phyloP scores from a whole-genome alignment of 495 filamentous ascomycete genomes.

The Collariella sp. region DNA sequence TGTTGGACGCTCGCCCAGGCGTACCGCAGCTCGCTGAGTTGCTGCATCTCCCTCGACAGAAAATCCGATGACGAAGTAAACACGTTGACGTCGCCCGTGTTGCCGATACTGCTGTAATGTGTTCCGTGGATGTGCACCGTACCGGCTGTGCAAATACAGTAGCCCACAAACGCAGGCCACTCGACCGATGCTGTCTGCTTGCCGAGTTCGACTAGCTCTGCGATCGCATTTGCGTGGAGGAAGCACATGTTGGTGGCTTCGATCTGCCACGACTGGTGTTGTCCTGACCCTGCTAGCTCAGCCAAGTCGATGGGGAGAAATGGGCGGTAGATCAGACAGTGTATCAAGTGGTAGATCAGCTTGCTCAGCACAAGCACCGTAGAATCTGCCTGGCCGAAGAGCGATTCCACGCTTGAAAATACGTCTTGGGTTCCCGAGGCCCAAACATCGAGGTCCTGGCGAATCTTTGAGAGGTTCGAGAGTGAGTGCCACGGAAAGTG shows the following conservation, averaged over 20 bases:
- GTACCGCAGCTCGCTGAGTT: constrained; percentile 62
- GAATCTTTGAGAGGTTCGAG: constrained; percentile 75
- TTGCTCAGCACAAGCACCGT: constrained; percentile 73
- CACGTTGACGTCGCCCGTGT: constrained; percentile 49
- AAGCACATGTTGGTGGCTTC: constrained; percentile 82
- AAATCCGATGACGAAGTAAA: constrained; percentile 56
- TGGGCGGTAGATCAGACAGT: constrained; percentile 75
- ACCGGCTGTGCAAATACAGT: constrained; percentile 72
- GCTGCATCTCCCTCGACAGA: constrained; percentile 66
- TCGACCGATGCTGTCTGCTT: constrained; percentile 57
- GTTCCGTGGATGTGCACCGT: constrained; percentile 80
- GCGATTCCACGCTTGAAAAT: constrained; percentile 61
- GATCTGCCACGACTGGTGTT: constrained; percentile 87
- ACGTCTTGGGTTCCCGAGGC: constrained; percentile 71
- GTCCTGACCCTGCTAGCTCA: constrained; percentile 66
- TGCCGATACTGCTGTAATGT: constrained; percentile 59
- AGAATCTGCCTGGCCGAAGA: constrained; percentile 70
- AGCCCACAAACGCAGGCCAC: constrained; percentile 76
- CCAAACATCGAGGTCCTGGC: constrained; percentile 78
- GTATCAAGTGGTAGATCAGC: constrained; percentile 73
- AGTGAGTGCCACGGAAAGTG: constrained; percentile 84
- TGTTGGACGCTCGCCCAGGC: constrained; percentile 71
- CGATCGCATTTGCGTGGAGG: constrained; percentile 76
- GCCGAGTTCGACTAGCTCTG: constrained; percentile 71
- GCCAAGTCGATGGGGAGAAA: constrained; percentile 77